Evolutionary conservation across 768 basidiomycete genomes (phyloP), one percentile per base, ranked within the genome.

Genomic region (Lactarius sanguifluus): DNA sequence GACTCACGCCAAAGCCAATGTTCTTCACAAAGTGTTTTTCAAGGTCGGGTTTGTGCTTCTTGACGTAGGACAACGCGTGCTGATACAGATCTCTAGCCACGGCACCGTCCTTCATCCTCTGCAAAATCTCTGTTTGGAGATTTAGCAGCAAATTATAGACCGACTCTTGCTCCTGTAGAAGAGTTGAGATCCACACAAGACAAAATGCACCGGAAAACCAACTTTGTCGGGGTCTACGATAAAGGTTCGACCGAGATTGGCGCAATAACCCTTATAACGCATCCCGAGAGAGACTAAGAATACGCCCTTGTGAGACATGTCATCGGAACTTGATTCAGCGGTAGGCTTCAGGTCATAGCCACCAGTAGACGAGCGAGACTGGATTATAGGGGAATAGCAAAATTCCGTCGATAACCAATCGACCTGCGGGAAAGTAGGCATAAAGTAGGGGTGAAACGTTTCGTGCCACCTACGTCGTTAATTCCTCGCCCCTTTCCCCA

Each of bases 151-250:
- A 79, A 50, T 83, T 83, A 76, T 97, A 98, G 69, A 92, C 88
- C 5, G 85, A 82, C 79, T 98, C 94, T 89, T 98, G 96, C 62
- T 91, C 88, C 96, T 98, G 73, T 3, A 43, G 59, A 25, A 54
- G 28, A 25, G 64, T 52, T 38, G 30, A 61, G 20, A 63, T n/a
- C 50, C 47, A 64, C 23, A 65, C 32, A 20, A 28, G 62, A 55
- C 25, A 57, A 40, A 6, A 12, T 32, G 25, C 54, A 57, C 50
- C 32, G 47, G 56, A 8, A 28, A 56, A 73, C 77, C 66, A 68
- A 95, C 94, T 72, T 90, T 88, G 69, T 88, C 88, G 2, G 96
- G 96, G 73, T 96, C 94, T 45, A 98, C 95, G 71, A 98, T 92
- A 77, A 97, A 96, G 2, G 92, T 98, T 54, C 96, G 84, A 5